A percentile compares a stretch with the other conserved stretches of the same genome.
Evolutionary conservation across 345 rosid species (phyloP).

Genomic region (Psidium friedrichsthalianum): DNA sequence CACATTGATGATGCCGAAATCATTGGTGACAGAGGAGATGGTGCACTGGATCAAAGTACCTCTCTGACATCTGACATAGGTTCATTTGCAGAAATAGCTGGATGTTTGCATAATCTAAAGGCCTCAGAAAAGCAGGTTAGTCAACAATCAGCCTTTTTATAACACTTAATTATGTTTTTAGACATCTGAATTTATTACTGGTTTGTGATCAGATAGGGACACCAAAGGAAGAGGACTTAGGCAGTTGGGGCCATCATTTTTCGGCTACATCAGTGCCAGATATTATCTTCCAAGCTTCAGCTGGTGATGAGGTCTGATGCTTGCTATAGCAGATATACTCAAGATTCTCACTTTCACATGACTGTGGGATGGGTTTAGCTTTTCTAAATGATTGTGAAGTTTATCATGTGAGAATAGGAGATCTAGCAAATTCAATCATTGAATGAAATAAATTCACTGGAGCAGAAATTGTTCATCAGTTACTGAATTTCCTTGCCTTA

Average conservation of each 20-base stretch:
- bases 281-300: conserved; percentile 75
- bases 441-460: not conserved
- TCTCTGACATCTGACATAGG: conserved; percentile 24
- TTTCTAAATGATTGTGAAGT: not conserved
- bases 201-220: conserved; percentile 56
- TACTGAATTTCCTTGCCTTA: not conserved
- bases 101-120: conserved; percentile 55
- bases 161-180: conserved; percentile 3
- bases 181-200: not conserved
- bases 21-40: conserved; percentile 19
- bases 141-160: not conserved
- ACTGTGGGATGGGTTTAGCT: not conserved
- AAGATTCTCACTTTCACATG: not conserved
- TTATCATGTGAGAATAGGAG: not conserved
- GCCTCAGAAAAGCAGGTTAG: conserved; percentile 78
- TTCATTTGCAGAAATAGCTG: conserved; percentile 77
- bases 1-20: conserved; percentile 13
- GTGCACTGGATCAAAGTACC: conserved; percentile 5
- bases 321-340: not conserved
- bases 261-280: conserved; percentile 70
- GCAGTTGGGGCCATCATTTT: conserved; percentile 91
- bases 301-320: conserved; percentile 71
- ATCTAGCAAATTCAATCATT: not conserved
- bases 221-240: conserved; percentile 84
- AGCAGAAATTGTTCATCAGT: not conserved